Evolutionary conservation across 2,329 filamentous ascomycete genomes (phyloP).

Genomic region (Trichophyton equinum): DNA sequence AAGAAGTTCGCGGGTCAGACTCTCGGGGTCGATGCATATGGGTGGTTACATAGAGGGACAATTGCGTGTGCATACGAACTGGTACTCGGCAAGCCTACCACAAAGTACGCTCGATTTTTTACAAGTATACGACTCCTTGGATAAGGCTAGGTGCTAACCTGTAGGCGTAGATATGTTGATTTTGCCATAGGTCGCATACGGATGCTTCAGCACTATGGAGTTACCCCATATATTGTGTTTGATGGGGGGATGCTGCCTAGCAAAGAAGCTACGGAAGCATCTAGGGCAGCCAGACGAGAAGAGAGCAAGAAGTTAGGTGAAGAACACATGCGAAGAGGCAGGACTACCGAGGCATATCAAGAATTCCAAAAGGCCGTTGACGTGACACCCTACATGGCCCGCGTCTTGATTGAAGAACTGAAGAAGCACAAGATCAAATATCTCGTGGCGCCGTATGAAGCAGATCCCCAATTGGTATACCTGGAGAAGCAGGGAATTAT

Average conservation of each 20-base stretch:
- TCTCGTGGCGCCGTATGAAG: conserved; percentile 92
- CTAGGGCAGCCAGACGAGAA: conserved; percentile 60
- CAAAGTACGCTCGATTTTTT: conserved; percentile 49
- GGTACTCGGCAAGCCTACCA: conserved; percentile 74
- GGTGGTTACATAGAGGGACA: conserved; percentile 91
- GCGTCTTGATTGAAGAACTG: conserved; percentile 78
- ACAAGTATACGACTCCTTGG: neutral
- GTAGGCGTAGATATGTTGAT: conserved; percentile 59
- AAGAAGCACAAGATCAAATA: conserved; percentile 71
- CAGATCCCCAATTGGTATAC: conserved; percentile 92
- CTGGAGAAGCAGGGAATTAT: conserved; percentile 76
- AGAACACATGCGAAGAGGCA: conserved; percentile 70
- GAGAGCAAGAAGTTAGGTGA: conserved; percentile 64
- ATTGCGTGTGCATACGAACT: conserved; percentile 84
- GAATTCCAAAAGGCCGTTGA: conserved; percentile 94
- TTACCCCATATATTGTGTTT: conserved; percentile 91
- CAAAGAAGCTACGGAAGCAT: conserved; percentile 75
- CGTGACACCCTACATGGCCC: conserved; percentile 91
- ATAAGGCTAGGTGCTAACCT: neutral
- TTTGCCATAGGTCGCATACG: conserved; percentile 80
- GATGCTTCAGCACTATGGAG: conserved; percentile 87
- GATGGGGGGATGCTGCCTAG: conserved; percentile 91
- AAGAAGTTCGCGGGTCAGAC: conserved; percentile 81
- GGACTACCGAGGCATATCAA: conserved; percentile 62
- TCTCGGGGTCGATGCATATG: conserved; percentile 91